phyloP scores from a whole-genome alignment of 345 rosid species.

The Rhodomyrtus tomentosa region DNA sequence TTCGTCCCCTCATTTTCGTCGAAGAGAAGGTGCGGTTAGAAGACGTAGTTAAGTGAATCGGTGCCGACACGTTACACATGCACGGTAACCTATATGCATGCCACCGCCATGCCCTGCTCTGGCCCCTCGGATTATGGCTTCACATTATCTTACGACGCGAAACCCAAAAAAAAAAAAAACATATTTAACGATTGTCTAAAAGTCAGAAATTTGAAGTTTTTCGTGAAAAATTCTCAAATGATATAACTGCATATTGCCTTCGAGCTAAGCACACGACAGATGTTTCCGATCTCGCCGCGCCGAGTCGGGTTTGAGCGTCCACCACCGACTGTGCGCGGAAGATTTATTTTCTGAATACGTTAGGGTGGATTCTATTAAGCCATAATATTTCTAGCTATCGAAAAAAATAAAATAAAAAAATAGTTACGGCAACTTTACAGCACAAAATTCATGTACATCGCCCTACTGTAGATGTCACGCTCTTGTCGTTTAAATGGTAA shows the following conservation, averaged over 20 bases:
- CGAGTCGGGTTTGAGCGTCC: background rate
- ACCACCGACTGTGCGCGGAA: accelerated
- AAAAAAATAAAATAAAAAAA: background rate
- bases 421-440: background rate
- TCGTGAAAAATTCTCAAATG: background rate
- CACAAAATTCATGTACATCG: accelerated
- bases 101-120: background rate
- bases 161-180: background rate
- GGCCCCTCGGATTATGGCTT: background rate
- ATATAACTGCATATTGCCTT: background rate
- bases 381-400: background rate
- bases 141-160: background rate
- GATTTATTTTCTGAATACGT: background rate
- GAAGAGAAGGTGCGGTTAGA: background rate
- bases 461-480: background rate
- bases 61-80: background rate
- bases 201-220: background rate
- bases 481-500: background rate
- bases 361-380: background rate
- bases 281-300: background rate
- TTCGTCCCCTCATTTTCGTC: background rate
- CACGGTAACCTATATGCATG: background rate
- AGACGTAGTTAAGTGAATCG: background rate
- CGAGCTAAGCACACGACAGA: background rate
- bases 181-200: background rate